Percentiles rank a stretch among this genome's conserved stretches.
Conservation (phyloP, 331 rosid genomes). For the Pyracantha coccinea region DNA sequence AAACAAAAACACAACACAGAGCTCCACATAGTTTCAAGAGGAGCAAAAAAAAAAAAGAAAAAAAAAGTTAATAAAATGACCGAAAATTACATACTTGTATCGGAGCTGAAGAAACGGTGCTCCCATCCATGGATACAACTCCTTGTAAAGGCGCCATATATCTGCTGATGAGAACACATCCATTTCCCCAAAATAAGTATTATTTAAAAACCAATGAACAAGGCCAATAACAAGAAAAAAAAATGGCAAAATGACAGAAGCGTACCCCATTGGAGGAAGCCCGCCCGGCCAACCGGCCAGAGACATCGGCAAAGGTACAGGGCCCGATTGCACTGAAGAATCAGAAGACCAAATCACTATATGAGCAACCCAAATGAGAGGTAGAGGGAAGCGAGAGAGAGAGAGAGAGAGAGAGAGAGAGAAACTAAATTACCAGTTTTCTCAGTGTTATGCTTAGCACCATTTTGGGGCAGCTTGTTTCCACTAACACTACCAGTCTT, state of each 20-base stretch:
- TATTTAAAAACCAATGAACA: background rate
- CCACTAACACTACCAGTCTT: constrained; percentile 40
- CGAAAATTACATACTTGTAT: constrained; percentile 39
- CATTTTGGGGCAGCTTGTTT: constrained; percentile 48
- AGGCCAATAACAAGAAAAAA: background rate
- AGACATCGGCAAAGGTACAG: constrained; percentile 67
- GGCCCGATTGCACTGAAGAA: constrained; percentile 49
- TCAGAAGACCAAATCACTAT: background rate
- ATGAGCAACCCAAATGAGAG: constrained; percentile 15
- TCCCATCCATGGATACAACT: constrained; percentile 87
- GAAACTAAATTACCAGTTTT: constrained; percentile 41
- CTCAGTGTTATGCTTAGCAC: constrained; percentile 37
- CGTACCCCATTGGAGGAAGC: constrained; percentile 91
- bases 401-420: background rate
- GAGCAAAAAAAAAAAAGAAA: background rate
- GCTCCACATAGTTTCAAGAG: background rate
- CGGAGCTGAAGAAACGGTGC: constrained; percentile 60
- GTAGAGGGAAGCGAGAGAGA: too few species aligned
- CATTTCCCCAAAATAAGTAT: constrained; percentile 21
- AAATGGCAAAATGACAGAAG: background rate
- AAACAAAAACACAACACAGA: background rate
- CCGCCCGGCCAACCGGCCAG: constrained; percentile 85
- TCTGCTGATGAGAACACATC: constrained; percentile 50
- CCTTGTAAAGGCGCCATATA: constrained; percentile 92
- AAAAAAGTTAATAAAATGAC: background rate